Evolutionary conservation across 352 stramenopile species (phyloP), one percentile per base, ranked within the genome.

Genomic region (Pythium vanterpoolii): DNA sequence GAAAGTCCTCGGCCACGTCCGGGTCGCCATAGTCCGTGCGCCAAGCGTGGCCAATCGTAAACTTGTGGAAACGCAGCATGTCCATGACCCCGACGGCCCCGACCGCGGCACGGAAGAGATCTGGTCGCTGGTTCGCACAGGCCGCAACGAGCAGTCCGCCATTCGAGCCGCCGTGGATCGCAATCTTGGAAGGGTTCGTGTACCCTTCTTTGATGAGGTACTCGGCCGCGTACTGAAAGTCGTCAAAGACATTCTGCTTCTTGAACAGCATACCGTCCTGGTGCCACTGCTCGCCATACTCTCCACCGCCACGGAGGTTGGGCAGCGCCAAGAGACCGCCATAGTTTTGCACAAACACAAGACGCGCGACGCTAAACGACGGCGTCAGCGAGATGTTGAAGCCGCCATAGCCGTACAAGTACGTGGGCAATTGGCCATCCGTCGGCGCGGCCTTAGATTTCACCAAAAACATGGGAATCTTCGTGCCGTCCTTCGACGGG

Each of bases 41-140:
- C 89, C 89, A 97, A 13, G 86, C 86, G 54, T 95, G 81, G n/a
- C 93, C 93, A 44, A 96, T 94, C n/a, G 96, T 90, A 43, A 98
- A 93, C 61, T 91, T 96, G 73, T 96, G 80, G 73, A 97, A 99
- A 31, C 92, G 82, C 55, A 98, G 91, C 96, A 99, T 99, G 75
- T 99, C 95, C 59, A 98, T 83, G 27, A 99, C 81, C 31, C 94
- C 93, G 36, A 98, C 96, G 48, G 89, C 87, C 50, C 90, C 95
- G 33, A 98, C 89, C 24, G 90, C 93, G 24, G 88, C 95, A 40
- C 89, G 82, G 70, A 96, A 98, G 7, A 98, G 74, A 42, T 98
- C 87, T 1, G 90, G 90, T 23, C 88, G 74, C 67, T 96, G 88
- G 60, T 96, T 95, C 33, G 91, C 86, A 24, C 76, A 80, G 42